These are phyloP conservation scores for Quercus dentata DNA, from an alignment of 306 rosid species.

Conservation along the genomic window DNA sequence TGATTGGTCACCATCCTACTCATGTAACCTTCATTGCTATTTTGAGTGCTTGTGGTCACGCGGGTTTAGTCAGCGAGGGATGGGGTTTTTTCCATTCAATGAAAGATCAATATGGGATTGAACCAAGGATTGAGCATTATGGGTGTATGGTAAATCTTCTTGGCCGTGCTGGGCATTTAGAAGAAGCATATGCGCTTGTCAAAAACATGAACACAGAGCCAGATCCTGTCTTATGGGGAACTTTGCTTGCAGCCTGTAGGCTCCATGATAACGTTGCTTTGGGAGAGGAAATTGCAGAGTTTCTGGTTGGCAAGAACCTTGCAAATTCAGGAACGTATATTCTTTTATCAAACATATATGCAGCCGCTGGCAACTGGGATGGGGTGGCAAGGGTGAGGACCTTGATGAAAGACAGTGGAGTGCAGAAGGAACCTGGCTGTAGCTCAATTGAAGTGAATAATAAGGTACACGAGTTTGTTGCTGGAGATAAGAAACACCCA, in stretches of 20 bases:
- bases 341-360: constrained; percentile 78
- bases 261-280: constrained; percentile 54
- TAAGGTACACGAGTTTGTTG: constrained; percentile 70
- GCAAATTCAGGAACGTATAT: constrained; percentile 79
- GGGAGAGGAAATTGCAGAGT: constrained; percentile 72
- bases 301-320: constrained; percentile 46
- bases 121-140: constrained; percentile 71
- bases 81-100: constrained; percentile 49
- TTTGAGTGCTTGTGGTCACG: constrained; percentile 69
- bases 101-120: constrained; percentile 45
- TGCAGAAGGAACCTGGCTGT: constrained; percentile 87
- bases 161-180: constrained; percentile 67
- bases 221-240: constrained; percentile 80
- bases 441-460: constrained; percentile 70
- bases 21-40: constrained; percentile 62
- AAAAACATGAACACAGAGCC: constrained; percentile 57
- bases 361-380: constrained; percentile 67
- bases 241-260: constrained; percentile 79
- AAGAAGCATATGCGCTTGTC: constrained; percentile 68
- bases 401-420: constrained; percentile 67
- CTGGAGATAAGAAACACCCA: constrained; percentile 69
- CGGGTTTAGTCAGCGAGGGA: constrained; percentile 65
- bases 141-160: constrained; percentile 86
- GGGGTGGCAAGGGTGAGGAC: constrained; percentile 71
- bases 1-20: constrained; percentile 33